Percentiles rank a stretch among this genome's conserved stretches.
phyloP scores from a whole-genome alignment of 129 eudicot genomes.

The Tagetes erecta region DNA sequence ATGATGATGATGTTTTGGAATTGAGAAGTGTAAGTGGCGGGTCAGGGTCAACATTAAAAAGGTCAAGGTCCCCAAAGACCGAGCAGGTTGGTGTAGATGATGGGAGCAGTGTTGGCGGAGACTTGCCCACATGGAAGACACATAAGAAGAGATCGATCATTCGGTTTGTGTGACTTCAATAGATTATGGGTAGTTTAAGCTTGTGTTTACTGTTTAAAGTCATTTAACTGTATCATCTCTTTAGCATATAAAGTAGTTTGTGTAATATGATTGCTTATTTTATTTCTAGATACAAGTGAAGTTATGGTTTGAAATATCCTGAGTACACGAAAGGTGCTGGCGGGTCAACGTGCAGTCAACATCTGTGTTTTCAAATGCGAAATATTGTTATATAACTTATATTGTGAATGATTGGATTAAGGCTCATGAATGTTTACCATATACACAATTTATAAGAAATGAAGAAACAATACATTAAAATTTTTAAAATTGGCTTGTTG shows the following conservation, averaged over 20 bases:
- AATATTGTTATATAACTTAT: neutral
- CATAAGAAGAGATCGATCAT: constrained; percentile 80
- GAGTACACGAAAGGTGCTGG: neutral
- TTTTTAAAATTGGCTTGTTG: no score
- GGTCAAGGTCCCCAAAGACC: constrained; percentile 34
- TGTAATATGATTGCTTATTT: constrained; percentile 1
- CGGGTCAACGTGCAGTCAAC: neutral
- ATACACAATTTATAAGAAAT: no score
- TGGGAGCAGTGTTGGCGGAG: constrained; percentile 35
- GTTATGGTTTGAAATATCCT: neutral
- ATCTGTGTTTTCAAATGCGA: neutral
- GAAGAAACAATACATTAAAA: neutral
- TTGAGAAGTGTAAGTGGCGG: constrained; percentile 49
- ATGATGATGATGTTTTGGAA: constrained; percentile 38
- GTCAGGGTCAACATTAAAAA: constrained; percentile 38
- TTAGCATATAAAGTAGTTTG: constrained; percentile 29
- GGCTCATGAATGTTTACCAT: neutral
- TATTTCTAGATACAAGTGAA: neutral
- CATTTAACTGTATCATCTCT: constrained; percentile 21
- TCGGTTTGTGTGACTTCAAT: constrained; percentile 22
- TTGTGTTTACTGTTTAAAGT: constrained; percentile 11
- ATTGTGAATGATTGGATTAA: neutral
- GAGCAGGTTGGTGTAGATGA: constrained; percentile 42
- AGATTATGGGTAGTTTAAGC: constrained; percentile 16
- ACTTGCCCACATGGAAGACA: constrained; percentile 58